phyloP scores from a whole-genome alignment of 805 yeast species.

The Helenozyma baotianmanensis region DNA sequence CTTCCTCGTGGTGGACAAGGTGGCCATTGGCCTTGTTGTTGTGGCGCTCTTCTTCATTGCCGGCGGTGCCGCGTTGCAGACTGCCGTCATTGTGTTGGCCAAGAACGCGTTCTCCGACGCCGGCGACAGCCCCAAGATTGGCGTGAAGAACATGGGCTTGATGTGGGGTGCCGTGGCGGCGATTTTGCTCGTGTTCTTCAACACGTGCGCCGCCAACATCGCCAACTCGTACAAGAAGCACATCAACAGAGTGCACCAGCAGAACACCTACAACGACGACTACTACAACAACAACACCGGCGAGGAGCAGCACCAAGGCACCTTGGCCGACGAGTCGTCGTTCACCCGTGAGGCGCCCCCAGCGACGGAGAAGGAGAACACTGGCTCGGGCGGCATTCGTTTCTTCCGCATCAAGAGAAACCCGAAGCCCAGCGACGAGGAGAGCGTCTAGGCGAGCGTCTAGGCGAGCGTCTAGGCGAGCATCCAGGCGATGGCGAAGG shows the following conservation, averaged over 20 bases:
- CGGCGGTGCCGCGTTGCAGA: slow-evolving; percentile 65
- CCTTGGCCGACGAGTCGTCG: slow-evolving; percentile 36
- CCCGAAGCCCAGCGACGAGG: slow-evolving; percentile 40
- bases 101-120: slow-evolving; percentile 58
- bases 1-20: slow-evolving; percentile 50
- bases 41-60: slow-evolving; percentile 51
- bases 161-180: slow-evolving; percentile 67
- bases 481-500: no score
- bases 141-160: slow-evolving; percentile 56
- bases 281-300: slow-evolving; percentile 17
- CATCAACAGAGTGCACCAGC: slow-evolving; percentile 32
- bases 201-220: slow-evolving; percentile 48
- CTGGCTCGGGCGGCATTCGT: slow-evolving; percentile 56
- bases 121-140: slow-evolving; percentile 44
- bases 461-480: no score
- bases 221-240: slow-evolving; percentile 49
- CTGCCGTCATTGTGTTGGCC: slow-evolving; percentile 76
- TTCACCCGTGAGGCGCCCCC: slow-evolving; percentile 37
- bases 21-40: slow-evolving; percentile 47
- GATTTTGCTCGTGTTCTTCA: slow-evolving; percentile 45
- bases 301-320: slow-evolving; percentile 19
- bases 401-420: slow-evolving; percentile 69
- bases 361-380: slow-evolving; percentile 34
- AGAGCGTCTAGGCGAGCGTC: slow-evolving; percentile 30
- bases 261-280: slow-evolving; percentile 16